Percentiles rank a stretch among this genome's conserved stretches.
Evolutionary conservation across 495 filamentous ascomycete genomes (phyloP).

Genomic region (Daldinia concentrica): DNA sequence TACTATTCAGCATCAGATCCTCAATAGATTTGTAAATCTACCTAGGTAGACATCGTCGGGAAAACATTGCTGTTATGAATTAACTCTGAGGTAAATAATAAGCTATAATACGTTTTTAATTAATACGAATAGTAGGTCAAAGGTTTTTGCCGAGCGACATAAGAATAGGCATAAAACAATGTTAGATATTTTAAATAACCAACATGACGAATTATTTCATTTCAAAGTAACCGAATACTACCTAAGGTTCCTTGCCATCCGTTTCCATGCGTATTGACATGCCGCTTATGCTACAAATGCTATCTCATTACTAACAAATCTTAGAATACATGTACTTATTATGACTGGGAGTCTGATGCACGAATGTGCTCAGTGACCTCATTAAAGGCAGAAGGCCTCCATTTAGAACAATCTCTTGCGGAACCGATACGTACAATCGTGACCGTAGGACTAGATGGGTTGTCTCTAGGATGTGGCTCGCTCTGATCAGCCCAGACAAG

Average conservation of each 20-base stretch:
- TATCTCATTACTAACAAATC: neutral
- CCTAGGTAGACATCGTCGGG: no score
- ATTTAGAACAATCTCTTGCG: constrained; percentile 28
- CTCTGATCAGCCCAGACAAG: constrained; percentile 42
- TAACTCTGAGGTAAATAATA: no score
- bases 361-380: constrained; percentile 34
- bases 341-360: constrained; percentile 5
- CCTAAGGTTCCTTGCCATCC: no score
- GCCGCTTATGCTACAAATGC: neutral
- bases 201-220: no score
- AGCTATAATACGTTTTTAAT: no score
- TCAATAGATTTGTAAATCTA: no score
- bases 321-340: constrained; percentile 1
- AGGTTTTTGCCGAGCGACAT: no score
- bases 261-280: neutral
- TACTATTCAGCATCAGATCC: neutral
- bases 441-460: constrained; percentile 15
- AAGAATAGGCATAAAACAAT: no score
- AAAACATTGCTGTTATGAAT: no score
- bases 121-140: no score
- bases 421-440: constrained; percentile 44
- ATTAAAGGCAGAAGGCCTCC: constrained; percentile 41
- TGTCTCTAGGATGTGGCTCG: neutral
- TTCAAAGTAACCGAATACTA: no score
- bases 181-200: no score